These are phyloP conservation scores for Odontarrhena argentea DNA, from an alignment of 345 rosid species.

Conservation along the genomic window DNA sequence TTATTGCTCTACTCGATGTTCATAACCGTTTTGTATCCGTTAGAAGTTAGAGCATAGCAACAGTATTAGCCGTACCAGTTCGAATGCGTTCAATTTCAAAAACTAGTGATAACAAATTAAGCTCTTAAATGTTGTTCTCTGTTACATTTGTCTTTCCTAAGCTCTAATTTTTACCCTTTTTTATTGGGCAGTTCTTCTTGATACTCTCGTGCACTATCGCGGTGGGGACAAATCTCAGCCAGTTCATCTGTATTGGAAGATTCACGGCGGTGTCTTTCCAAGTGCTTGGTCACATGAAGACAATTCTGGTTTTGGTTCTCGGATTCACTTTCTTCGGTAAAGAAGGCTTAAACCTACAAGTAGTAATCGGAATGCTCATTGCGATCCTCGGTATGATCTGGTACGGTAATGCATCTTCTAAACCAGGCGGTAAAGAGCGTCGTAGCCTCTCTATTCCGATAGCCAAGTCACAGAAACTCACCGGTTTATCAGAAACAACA, in stretches of 20 bases:
- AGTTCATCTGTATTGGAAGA: conserved; percentile 97
- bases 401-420: conserved; percentile 95
- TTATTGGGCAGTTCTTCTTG: conserved; percentile 65
- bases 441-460: conserved; percentile 55
- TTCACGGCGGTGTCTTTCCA: conserved; percentile 96
- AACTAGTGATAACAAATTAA: conserved; percentile 8
- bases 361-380: conserved; percentile 80
- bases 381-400: conserved; percentile 92
- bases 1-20: not conserved
- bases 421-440: conserved; percentile 94
- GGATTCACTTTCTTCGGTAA: conserved; percentile 93
- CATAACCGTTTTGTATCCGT: not conserved
- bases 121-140: conserved; percentile 1
- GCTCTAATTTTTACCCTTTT: not conserved
- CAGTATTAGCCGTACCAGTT: not conserved
- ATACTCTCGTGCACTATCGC: conserved; percentile 86
- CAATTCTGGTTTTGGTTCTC: conserved; percentile 79
- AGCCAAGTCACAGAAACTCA: conserved; percentile 58
- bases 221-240: conserved; percentile 97
- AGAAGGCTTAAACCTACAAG: conserved; percentile 89
- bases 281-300: conserved; percentile 99
- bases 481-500: conserved; percentile 48
- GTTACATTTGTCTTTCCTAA: conserved; percentile 15
- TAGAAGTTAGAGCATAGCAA: not conserved
- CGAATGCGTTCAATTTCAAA: not conserved